Conservation (phyloP, 352 stramenopile genomes). For the Blastocystis sp. region DNA sequence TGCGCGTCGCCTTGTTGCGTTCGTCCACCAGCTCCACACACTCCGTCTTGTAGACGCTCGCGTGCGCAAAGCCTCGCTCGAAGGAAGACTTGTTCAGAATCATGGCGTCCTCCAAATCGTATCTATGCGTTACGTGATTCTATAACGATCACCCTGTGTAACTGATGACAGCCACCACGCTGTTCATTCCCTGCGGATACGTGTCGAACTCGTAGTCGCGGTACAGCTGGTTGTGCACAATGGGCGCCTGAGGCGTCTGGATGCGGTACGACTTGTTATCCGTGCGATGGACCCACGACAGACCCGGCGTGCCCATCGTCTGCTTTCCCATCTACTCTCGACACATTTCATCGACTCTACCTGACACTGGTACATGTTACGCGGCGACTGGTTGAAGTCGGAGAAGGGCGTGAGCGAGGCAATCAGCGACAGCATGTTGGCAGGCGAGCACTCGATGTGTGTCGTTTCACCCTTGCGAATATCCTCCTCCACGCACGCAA, state of each 20-base stretch:
- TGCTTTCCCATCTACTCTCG: conserved; percentile 99
- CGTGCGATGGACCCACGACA: conserved; percentile 83
- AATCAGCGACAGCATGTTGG: conserved; percentile 97
- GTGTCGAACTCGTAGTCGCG: conserved; percentile 93
- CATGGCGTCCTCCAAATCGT: conserved; percentile 96
- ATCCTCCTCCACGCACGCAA: conserved; percentile 68
- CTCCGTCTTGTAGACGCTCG: conserved; percentile 95
- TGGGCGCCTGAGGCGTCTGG: conserved; percentile 88
- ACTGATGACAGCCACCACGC: conserved; percentile 95
- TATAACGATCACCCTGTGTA: conserved; percentile 86
- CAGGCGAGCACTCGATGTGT: conserved; percentile 93
- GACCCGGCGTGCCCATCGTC: conserved; percentile 95
- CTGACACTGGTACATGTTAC: conserved; percentile 99
- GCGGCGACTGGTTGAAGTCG: conserved; percentile 97
- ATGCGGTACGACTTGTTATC: conserved; percentile 99
- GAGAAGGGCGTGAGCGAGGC: conserved; percentile 94
- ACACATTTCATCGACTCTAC: conserved; percentile 94
- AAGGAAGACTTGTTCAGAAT: conserved; percentile 98
- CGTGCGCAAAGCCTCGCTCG: conserved; percentile 91
- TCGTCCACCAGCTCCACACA: conserved; percentile 75
- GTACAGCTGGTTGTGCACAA: conserved; percentile 90
- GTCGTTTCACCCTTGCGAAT: conserved; percentile 83
- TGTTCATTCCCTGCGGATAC: conserved; percentile 95
- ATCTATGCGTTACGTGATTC: conserved; percentile 62
- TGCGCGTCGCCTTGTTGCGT: conserved; percentile 64